phyloP scores from a whole-genome alignment of 129 eudicot genomes.

The Chrysanthemum lavandulifolium region DNA sequence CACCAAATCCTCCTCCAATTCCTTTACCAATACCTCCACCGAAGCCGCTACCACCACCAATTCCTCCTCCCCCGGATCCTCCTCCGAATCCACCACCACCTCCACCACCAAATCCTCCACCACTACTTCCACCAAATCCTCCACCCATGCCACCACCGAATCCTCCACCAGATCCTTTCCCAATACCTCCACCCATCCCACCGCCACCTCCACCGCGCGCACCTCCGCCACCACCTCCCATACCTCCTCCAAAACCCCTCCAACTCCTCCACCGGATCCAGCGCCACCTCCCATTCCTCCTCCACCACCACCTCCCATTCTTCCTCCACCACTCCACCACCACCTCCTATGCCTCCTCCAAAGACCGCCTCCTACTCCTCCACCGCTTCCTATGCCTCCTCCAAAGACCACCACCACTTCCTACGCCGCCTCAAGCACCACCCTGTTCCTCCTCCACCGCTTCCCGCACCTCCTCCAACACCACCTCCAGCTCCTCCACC shows the following conservation, averaged over 20 bases:
- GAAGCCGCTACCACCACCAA: conserved; percentile 23
- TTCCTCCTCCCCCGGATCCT: conserved; percentile 26
- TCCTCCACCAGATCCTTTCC: conserved; percentile 38
- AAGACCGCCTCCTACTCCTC: conserved; percentile 14
- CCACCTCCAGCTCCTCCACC: conserved; percentile 18
- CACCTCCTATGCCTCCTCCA: conserved; percentile 22
- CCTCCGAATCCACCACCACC: conserved; percentile 34
- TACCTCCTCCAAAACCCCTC: conserved; percentile 36
- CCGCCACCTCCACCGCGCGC: conserved; percentile 32
- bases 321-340: conserved; percentile 38
- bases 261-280: conserved; percentile 29
- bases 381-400: conserved; percentile 17
- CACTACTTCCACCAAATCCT: conserved; percentile 27
- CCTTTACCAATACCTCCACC: conserved; percentile 37
- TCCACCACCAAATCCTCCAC: conserved; percentile 27
- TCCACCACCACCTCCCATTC: conserved; percentile 24
- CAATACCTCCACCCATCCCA: conserved; percentile 32
- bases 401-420: conserved; percentile 33
- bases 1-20: conserved; percentile 22
- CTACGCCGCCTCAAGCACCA: conserved; percentile 21
- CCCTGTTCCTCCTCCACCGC: conserved; percentile 13
- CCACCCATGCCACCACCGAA: conserved; percentile 25
- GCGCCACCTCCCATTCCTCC: conserved; percentile 36
- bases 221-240: conserved; percentile 31
- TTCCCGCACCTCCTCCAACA: not conserved